Conservation (phyloP, 352 stramenopile genomes). For the Pythium coloratum region DNA sequence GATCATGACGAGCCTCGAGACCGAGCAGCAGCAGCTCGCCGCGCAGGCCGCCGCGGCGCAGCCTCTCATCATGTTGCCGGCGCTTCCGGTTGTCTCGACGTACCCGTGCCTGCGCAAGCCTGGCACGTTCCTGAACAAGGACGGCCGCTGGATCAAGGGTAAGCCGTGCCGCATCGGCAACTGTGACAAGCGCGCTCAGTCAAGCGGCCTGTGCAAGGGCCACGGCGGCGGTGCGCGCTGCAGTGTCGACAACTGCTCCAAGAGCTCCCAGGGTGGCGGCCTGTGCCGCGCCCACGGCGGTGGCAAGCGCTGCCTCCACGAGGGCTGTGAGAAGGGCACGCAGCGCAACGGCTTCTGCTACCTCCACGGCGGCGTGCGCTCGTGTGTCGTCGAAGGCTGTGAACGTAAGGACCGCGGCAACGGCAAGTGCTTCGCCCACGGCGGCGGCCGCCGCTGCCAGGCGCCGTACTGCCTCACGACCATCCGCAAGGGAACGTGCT, state of each 20-base stretch:
- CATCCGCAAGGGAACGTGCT: slow-evolving; percentile 64
- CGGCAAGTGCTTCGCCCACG: slow-evolving; percentile 80
- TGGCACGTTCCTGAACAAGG: slow-evolving; percentile 87
- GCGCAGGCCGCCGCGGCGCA: slow-evolving; percentile 14
- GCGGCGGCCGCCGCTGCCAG: slow-evolving; percentile 71
- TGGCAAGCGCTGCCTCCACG: slow-evolving; percentile 75
- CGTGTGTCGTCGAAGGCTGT: slow-evolving; percentile 67
- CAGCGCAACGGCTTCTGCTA: slow-evolving; percentile 85
- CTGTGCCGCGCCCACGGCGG: slow-evolving; percentile 77
- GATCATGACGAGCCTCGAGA: slow-evolving; percentile 75
- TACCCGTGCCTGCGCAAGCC: slow-evolving; percentile 62
- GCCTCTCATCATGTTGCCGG: slow-evolving; percentile 31
- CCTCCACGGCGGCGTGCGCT: slow-evolving; percentile 70
- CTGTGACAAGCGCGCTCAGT: slow-evolving; percentile 80
- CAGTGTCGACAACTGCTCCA: slow-evolving; percentile 68
- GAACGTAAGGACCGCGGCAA: slow-evolving; percentile 86
- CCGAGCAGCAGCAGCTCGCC: slow-evolving; percentile 37
- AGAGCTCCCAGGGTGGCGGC: slow-evolving; percentile 72
- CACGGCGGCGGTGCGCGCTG: slow-evolving; percentile 81
- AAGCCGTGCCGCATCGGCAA: slow-evolving; percentile 73
- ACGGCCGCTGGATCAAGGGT: slow-evolving; percentile 87
- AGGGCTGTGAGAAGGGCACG: slow-evolving; percentile 76
- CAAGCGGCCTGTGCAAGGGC: slow-evolving; percentile 76
- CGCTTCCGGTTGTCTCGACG: slow-evolving; percentile 29
- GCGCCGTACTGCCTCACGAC: slow-evolving; percentile 61